phyloP scores from a whole-genome alignment of 768 basidiomycete species.

The Daedaleopsis nitida region DNA sequence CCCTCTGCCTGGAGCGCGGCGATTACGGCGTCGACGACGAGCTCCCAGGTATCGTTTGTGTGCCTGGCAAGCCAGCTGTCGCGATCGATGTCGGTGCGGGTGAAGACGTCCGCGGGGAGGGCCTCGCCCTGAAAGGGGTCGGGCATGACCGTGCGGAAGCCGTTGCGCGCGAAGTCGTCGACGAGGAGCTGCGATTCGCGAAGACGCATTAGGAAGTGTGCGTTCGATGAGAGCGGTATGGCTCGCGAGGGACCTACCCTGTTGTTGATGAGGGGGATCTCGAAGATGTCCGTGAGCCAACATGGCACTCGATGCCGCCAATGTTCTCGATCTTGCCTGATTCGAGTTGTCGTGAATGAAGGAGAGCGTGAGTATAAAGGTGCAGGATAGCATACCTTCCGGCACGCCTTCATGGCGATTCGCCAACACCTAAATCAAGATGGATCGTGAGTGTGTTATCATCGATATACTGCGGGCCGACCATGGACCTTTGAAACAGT shows the following conservation, averaged over 20 bases:
- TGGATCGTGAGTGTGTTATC: not conserved
- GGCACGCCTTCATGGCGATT: conserved; percentile 27
- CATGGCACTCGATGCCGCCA: conserved; percentile 42
- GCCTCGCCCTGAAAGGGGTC: conserved; percentile 32
- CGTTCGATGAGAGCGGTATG: too few species aligned
- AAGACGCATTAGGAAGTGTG: not conserved
- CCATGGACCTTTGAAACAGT: not conserved
- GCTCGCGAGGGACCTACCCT: conserved; percentile 13
- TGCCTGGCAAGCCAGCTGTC: conserved; percentile 39
- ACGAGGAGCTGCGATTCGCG: conserved; percentile 25
- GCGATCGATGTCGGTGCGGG: conserved; percentile 28
- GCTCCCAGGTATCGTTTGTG: conserved; percentile 33
- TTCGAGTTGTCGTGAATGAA: too few species aligned
- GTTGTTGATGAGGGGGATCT: conserved; percentile 32
- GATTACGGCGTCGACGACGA: conserved; percentile 39
- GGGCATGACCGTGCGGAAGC: conserved; percentile 30
- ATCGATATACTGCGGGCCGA: not conserved
- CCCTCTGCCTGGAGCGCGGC: conserved; percentile 40
- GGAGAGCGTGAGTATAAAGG: not conserved
- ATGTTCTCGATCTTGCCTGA: conserved; percentile 41
- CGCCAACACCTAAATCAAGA: too few species aligned
- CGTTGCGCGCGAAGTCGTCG: conserved; percentile 36
- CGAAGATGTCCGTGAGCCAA: conserved; percentile 42
- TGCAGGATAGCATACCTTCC: conserved; percentile 6
- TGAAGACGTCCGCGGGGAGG: conserved; percentile 11